Percentiles rank a stretch among this genome's conserved stretches.
Conservation (phyloP, 2,329 filamentous ascomycete genomes). For the Apiospora marii region DNA sequence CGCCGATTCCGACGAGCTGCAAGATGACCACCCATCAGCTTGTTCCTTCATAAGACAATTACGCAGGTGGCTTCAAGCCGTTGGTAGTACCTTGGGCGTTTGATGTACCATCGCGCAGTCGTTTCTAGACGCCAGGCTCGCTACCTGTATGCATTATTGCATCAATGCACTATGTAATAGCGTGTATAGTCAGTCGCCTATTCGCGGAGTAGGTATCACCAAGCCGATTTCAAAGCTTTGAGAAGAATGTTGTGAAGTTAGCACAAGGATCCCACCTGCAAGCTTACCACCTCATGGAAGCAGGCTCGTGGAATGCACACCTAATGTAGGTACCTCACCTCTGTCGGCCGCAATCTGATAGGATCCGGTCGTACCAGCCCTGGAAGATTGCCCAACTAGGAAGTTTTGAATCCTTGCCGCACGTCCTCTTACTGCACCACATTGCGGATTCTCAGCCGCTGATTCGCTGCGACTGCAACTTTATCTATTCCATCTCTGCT, state of each 20-base stretch:
- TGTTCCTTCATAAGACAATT: not conserved
- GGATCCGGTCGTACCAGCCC: constrained; percentile 3
- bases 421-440: constrained; percentile 8
- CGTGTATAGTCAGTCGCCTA: not conserved
- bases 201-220: not conserved
- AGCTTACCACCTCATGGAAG: constrained; percentile 7
- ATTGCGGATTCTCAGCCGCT: constrained; percentile 10
- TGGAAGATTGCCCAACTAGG: constrained; percentile 11
- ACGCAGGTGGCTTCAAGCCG: constrained; percentile 5
- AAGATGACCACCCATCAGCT: constrained; percentile 10
- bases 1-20: not conserved
- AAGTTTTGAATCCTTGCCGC: constrained; percentile 4
- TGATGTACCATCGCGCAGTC: not conserved
- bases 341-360: constrained; percentile 1
- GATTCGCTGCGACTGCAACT: constrained; percentile 1
- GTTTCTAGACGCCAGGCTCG: not conserved
- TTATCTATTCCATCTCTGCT: not conserved
- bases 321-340: constrained; percentile 2
- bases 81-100: not conserved
- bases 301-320: not conserved
- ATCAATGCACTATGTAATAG: no score
- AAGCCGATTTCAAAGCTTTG: not conserved
- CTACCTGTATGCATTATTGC: no score
- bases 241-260: not conserved
- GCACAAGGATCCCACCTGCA: constrained; percentile 2